A percentile compares a stretch with the other conserved stretches of the same genome.
Evolutionary conservation across 73 alveolate species (phyloP).

Genomic region (Paramecium octaurelia): DNA sequence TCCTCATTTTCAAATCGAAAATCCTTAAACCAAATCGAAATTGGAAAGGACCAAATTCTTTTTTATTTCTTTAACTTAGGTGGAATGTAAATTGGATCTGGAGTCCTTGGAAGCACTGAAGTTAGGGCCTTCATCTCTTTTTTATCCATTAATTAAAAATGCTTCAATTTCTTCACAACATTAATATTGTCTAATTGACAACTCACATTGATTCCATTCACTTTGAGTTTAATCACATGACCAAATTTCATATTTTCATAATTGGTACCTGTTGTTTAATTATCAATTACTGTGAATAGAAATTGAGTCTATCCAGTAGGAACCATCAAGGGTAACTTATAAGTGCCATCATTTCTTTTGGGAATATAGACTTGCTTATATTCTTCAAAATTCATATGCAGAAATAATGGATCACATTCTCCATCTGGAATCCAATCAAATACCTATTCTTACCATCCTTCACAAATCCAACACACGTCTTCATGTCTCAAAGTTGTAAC

Average conservation of each 20-base stretch:
- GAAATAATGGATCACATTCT: constrained; percentile 63
- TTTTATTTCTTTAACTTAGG: constrained; percentile 52
- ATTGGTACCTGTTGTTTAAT: background rate
- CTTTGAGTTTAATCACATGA: background rate
- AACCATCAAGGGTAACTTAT: constrained; percentile 36
- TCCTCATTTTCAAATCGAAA: constrained; percentile 66
- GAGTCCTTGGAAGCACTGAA: constrained; percentile 57
- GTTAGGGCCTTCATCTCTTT: constrained; percentile 26
- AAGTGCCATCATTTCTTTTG: background rate
- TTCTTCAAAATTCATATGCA: constrained; percentile 74
- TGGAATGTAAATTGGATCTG: constrained; percentile 59
- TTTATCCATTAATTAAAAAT: background rate
- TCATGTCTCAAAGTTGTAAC: constrained; percentile 44
- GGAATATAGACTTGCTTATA: constrained; percentile 63
- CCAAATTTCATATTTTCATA: background rate
- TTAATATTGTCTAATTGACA: constrained; percentile 3
- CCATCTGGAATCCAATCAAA: constrained; percentile 72
- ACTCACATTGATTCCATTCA: background rate
- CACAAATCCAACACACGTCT: constrained; percentile 85
- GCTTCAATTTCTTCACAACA: background rate
- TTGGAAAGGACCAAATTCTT: constrained; percentile 57
- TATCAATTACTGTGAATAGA: constrained; percentile 45
- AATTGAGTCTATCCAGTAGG: constrained; percentile 56
- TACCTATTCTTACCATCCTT: constrained; percentile 77
- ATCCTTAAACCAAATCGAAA: constrained; percentile 57